These are phyloP conservation scores for Incumbomyces lentus DNA, from an alignment of 2,329 filamentous ascomycete species.

Conservation along the genomic window DNA sequence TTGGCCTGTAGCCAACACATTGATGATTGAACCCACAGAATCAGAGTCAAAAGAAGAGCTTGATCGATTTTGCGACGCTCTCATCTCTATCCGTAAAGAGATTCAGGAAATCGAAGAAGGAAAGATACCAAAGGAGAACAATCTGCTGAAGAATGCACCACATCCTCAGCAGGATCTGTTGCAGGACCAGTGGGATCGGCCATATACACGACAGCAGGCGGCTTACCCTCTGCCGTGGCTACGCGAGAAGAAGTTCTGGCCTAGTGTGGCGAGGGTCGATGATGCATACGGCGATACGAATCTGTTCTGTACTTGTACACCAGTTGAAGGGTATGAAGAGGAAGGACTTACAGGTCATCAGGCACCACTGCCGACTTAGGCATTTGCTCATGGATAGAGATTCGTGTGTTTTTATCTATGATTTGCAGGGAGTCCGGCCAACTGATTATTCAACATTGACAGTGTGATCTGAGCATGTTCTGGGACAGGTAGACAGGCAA, in stretches of 20 bases:
- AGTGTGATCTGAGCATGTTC: too few species aligned
- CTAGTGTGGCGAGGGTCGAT: constrained; percentile 72
- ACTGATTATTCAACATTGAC: constrained; percentile 1
- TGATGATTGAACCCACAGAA: constrained; percentile 98
- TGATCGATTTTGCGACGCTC: constrained; percentile 82
- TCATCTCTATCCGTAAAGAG: constrained; percentile 77
- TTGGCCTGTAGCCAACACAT: constrained; percentile 86
- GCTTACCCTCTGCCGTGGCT: constrained; percentile 77
- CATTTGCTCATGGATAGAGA: too few species aligned
- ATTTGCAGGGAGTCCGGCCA: too few species aligned
- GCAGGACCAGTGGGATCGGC: constrained; percentile 65
- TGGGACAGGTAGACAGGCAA: too few species aligned
- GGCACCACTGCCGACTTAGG: constrained; percentile 16
- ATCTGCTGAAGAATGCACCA: constrained; percentile 81
- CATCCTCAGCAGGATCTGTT: constrained; percentile 78
- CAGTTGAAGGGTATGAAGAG: constrained; percentile 50
- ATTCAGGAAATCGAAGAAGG: constrained; percentile 77
- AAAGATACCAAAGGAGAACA: constrained; percentile 60
- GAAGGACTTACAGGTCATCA: constrained; percentile 10
- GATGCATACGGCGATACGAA: constrained; percentile 88
- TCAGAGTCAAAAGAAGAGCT: constrained; percentile 86
- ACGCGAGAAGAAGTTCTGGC: constrained; percentile 97
- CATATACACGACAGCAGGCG: constrained; percentile 70
- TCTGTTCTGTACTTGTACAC: constrained; percentile 88
- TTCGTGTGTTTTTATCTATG: too few species aligned